These are phyloP conservation scores for Botryotinia calthae DNA, from an alignment of 2,329 filamentous ascomycete species.

Conservation along the genomic window DNA sequence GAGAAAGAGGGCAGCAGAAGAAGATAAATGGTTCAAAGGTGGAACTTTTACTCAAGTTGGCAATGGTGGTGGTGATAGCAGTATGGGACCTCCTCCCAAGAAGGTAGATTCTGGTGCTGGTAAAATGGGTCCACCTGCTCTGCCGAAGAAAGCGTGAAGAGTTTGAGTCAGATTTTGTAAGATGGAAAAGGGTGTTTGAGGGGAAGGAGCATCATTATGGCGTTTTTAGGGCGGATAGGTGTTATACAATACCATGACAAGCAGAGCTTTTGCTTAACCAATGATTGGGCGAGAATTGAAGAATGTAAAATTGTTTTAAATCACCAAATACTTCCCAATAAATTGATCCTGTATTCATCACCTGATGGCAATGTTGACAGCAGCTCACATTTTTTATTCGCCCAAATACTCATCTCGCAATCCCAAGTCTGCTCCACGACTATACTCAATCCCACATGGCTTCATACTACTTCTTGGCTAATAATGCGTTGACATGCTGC, in stretches of 20 bases:
- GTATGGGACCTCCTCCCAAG: slow-evolving; percentile 82
- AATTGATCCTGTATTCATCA: neutral
- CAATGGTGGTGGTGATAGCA: slow-evolving; percentile 48
- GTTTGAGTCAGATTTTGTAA: neutral
- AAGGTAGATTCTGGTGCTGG: slow-evolving; percentile 63
- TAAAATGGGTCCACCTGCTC: slow-evolving; percentile 44
- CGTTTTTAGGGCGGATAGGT: neutral
- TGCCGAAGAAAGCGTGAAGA: slow-evolving; percentile 26
- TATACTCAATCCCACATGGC: too few relatives aligned
- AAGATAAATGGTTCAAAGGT: slow-evolving; percentile 94
- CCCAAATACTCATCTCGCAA: neutral
- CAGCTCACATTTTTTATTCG: neutral
- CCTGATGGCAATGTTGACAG: neutral
- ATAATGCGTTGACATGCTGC: neutral
- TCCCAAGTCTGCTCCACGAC: neutral
- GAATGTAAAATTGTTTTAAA: neutral
- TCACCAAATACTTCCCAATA: neutral
- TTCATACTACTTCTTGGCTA: neutral
- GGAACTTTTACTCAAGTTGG: slow-evolving; percentile 94
- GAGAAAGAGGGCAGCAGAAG: slow-evolving; percentile 88
- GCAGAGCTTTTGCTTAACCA: neutral
- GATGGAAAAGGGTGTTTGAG: neutral
- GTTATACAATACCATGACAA: slow-evolving; percentile 4
- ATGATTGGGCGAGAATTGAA: neutral
- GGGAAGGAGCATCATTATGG: neutral